phyloP scores from a whole-genome alignment of 352 stramenopile genomes.

The Pilasporangium apinafurcum region DNA sequence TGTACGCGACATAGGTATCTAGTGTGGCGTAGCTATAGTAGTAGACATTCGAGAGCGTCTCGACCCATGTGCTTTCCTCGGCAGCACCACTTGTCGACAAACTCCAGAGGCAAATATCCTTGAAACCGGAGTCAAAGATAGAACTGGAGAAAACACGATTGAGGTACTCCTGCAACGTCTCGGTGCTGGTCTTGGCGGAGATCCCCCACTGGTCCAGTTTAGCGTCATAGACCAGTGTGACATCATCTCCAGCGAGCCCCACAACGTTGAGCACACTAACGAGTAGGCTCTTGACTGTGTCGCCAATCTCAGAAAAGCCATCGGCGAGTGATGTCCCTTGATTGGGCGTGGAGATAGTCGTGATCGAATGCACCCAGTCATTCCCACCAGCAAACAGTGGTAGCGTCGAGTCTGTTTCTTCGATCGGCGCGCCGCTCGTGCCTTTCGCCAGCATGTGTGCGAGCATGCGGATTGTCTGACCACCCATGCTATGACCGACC shows the following conservation, averaged over 20 bases:
- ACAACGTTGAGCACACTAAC: constrained; percentile 6
- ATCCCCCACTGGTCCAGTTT: constrained; percentile 15
- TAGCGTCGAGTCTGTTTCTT: constrained; percentile 10
- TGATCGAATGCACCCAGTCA: constrained; percentile 30
- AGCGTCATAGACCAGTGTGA: constrained; percentile 9
- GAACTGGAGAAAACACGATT: constrained; percentile 22
- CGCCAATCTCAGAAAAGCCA: constrained; percentile 8
- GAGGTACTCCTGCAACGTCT: constrained; percentile 21
- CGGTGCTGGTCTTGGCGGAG: constrained; percentile 17
- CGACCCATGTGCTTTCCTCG: constrained; percentile 36
- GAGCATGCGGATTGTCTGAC: constrained; percentile 35
- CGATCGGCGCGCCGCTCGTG: constrained; percentile 12
- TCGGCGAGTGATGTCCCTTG: constrained; percentile 21
- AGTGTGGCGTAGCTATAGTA: constrained; percentile 49
- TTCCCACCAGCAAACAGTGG: constrained; percentile 21
- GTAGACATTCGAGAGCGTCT: constrained; percentile 42
- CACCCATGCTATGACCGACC: constrained; percentile 35
- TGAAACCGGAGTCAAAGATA: constrained; percentile 28
- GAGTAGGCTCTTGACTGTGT: constrained; percentile 21
- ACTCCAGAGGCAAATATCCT: constrained; percentile 34
- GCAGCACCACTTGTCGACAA: constrained; percentile 24
- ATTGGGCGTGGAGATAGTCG: constrained; percentile 13
- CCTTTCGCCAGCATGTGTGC: constrained; percentile 29
- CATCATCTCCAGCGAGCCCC: constrained; percentile 1
- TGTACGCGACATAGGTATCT: constrained; percentile 27